Conservation (phyloP, 2,329 filamentous ascomycete species). For the Rhexocercosporidium sp. region DNA sequence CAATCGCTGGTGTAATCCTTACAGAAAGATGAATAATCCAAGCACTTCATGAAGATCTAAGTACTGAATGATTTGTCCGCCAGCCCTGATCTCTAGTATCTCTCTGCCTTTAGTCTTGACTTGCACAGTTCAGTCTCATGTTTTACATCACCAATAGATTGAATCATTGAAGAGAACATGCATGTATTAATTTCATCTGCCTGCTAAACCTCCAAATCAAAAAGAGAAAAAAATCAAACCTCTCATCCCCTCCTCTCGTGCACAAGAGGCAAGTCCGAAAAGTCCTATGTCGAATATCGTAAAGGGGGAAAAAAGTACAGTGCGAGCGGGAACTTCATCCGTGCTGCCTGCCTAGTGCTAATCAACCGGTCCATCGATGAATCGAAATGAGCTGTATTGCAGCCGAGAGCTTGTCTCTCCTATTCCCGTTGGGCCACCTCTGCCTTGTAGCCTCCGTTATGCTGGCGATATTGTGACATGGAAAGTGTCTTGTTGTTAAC, state of each 20-base stretch:
- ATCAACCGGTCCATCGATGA: slow-evolving; percentile 9
- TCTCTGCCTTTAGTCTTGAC: neutral
- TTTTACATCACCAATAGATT: neutral
- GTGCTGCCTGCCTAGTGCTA: slow-evolving; percentile 6
- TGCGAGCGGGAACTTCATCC: neutral
- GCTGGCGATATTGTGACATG: neutral
- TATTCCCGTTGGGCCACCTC: neutral
- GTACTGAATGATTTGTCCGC: too few species aligned
- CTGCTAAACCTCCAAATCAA: neutral
- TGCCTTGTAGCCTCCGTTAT: neutral
- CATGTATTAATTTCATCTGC: neutral
- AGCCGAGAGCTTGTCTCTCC: neutral
- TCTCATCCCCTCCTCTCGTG: slow-evolving; percentile 15
- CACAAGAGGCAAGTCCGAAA: slow-evolving; percentile 12
- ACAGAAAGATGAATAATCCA: too few species aligned
- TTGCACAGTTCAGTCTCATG: neutral
- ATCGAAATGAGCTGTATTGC: neutral
- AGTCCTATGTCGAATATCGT: slow-evolving; percentile 2
- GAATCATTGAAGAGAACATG: slow-evolving; percentile 5
- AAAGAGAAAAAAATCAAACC: neutral
- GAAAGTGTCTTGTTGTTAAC: slow-evolving; percentile 4
- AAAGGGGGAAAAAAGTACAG: slow-evolving; percentile 13
- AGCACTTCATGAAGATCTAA: too few species aligned
- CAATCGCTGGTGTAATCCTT: too few species aligned
- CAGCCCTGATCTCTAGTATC: too few species aligned